Evolutionary conservation across 2,329 filamentous ascomycete genomes (phyloP).

Genomic region (Fusarium keratoplasticum): DNA sequence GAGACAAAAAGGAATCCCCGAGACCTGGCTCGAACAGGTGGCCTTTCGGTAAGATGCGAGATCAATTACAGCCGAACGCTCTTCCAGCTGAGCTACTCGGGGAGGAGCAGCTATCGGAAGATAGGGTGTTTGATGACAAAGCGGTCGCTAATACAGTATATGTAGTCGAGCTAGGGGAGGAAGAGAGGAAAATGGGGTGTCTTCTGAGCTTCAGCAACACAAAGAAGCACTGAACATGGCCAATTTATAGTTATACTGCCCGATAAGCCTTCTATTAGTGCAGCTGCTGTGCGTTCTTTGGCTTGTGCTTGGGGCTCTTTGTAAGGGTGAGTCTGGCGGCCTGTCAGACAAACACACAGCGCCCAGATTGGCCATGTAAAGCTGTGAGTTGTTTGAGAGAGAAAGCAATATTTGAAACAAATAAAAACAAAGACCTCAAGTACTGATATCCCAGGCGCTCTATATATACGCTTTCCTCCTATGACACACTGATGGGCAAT

Average conservation of each 20-base stretch:
- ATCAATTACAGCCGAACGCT: slow-evolving; percentile 37
- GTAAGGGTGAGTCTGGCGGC: background rate
- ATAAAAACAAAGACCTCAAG: accelerated
- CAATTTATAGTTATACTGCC: background rate
- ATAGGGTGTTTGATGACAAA: background rate
- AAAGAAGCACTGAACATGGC: background rate
- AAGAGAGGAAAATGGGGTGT: background rate
- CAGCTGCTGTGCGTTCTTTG: background rate
- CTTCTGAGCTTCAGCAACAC: background rate
- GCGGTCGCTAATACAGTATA: background rate
- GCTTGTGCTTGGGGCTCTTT: background rate
- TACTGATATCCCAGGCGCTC: background rate
- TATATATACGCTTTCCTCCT: background rate
- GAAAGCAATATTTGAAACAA: background rate
- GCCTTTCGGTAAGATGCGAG: slow-evolving; percentile 32
- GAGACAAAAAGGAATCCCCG: slow-evolving; percentile 27
- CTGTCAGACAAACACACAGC: background rate
- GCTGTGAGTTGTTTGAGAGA: background rate
- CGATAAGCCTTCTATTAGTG: background rate
- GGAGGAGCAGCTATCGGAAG: slow-evolving; percentile 13
- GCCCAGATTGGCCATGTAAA: background rate
- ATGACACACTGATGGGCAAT: background rate
- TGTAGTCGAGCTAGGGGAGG: background rate
- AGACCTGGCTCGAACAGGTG: slow-evolving; percentile 41
- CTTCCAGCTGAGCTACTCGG: slow-evolving; percentile 40